These are phyloP conservation scores for Pichia nanzhaoensis DNA, from an alignment of 805 yeast species.

Conservation along the genomic window DNA sequence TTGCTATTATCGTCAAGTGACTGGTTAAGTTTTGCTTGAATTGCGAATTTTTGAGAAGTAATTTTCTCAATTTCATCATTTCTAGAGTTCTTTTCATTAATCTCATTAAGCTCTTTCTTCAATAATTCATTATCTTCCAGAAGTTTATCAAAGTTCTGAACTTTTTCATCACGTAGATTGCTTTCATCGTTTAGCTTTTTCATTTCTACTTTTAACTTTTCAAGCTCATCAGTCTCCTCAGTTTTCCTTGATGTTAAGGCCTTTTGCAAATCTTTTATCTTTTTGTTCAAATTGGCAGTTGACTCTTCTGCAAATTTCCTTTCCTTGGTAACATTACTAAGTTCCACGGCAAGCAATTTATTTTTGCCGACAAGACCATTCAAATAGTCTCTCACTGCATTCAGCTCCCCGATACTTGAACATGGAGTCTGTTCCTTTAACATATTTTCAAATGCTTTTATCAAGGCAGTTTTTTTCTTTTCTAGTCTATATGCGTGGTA, in stretches of 20 bases:
- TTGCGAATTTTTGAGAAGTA: neutral
- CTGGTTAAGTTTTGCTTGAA: neutral
- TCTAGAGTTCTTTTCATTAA: neutral
- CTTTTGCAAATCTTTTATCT: conserved; percentile 13
- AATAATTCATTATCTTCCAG: conserved; percentile 6
- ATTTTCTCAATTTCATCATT: conserved; percentile 1
- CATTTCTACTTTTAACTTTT: conserved; percentile 7
- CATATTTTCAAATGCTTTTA: conserved; percentile 58
- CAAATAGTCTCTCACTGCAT: conserved; percentile 62
- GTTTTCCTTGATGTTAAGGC: conserved; percentile 29
- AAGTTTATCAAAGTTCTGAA: neutral
- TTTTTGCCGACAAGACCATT: conserved; percentile 55
- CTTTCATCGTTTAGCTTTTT: neutral
- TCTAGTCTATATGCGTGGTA: conserved; percentile 82
- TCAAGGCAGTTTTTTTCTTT: conserved; percentile 55
- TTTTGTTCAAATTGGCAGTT: conserved; percentile 6
- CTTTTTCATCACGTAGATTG: neutral
- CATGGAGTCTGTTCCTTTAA: conserved; percentile 78
- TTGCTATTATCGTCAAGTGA: neutral
- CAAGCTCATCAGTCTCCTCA: conserved; percentile 14
- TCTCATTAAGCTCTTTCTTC: conserved; percentile 3
- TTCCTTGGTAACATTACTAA: conserved; percentile 39
- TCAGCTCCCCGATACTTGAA: conserved; percentile 65
- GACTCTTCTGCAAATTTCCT: conserved; percentile 16
- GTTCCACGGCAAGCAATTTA: conserved; percentile 55